Percentiles rank a stretch among this genome's conserved stretches.
phyloP scores from a whole-genome alignment of 352 stramenopile genomes.

The Phytophthora sp. region DNA sequence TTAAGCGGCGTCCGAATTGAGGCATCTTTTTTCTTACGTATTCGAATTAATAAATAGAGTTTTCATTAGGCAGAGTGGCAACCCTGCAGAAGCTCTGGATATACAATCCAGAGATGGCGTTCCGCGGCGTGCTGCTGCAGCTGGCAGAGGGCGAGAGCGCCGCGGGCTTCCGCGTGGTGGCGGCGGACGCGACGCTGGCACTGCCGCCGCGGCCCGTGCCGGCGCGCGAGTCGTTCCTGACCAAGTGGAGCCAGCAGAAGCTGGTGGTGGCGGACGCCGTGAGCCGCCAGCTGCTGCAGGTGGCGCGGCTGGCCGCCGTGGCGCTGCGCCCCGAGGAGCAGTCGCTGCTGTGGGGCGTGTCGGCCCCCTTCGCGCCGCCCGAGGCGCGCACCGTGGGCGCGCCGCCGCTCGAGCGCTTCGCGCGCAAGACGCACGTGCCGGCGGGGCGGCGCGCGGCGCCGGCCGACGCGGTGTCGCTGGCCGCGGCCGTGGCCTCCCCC shows the following conservation, averaged over 20 bases:
- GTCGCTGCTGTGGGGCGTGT: conserved; percentile 12
- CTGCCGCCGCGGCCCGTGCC: conserved; percentile 25
- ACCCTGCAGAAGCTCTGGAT: too few species aligned
- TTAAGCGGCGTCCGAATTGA: too few species aligned
- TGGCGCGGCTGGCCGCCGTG: conserved; percentile 52
- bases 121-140: conserved; percentile 71
- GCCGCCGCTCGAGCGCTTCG: conserved; percentile 15
- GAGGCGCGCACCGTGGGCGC: conserved; percentile 20
- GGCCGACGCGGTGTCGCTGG: conserved; percentile 4
- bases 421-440: conserved; percentile 19
- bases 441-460: not conserved
- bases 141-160: conserved; percentile 35
- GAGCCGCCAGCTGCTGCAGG: conserved; percentile 57
- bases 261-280: conserved; percentile 59
- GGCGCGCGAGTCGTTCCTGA: conserved; percentile 17
- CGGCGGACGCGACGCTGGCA: conserved; percentile 48
- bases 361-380: conserved; percentile 6
- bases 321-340: not conserved
- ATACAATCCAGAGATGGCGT: conserved; percentile 52
- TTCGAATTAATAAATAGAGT: too few species aligned
- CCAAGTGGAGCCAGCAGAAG: conserved; percentile 51
- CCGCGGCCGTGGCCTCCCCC: conserved; percentile 18
- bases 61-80: too few species aligned
- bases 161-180: conserved; percentile 56
- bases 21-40: too few species aligned